A percentile compares a stretch with the other conserved stretches of the same genome.
Evolutionary conservation across 345 rosid species (phyloP).

Genomic region (Hypericum perforatum): DNA sequence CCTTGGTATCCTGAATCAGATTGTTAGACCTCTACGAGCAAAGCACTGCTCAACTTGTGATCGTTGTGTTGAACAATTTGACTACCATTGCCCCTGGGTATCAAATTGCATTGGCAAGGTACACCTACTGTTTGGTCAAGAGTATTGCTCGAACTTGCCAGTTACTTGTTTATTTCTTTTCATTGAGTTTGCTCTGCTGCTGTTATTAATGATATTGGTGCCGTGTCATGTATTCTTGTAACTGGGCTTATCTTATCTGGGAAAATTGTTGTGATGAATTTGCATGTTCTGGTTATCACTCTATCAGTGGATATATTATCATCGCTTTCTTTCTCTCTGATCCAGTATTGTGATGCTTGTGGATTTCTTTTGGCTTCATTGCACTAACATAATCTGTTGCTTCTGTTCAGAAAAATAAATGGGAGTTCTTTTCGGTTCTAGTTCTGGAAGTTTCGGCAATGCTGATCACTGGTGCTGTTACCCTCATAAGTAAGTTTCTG

Average conservation of each 20-base stretch:
- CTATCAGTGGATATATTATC: too few species aligned
- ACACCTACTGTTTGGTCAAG: not conserved
- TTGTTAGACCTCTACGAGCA: conserved; percentile 94
- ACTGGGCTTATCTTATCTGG: too few species aligned
- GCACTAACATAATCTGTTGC: conserved; percentile 3
- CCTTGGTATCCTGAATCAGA: conserved; percentile 34
- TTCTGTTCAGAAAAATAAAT: conserved; percentile 81
- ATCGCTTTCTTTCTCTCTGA: too few species aligned
- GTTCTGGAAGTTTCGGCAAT: conserved; percentile 79
- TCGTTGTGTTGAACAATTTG: conserved; percentile 97
- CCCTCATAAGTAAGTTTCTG: conserved; percentile 62
- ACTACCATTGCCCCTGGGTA: conserved; percentile 98
- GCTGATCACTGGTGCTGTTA: conserved; percentile 76
- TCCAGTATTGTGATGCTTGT: not conserved
- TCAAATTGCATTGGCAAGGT: conserved; percentile 99
- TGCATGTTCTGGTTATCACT: too few species aligned
- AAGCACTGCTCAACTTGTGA: conserved; percentile 93
- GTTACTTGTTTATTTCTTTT: too few species aligned
- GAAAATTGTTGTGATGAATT: too few species aligned
- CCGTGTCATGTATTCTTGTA: too few species aligned
- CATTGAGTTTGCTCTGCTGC: too few species aligned
- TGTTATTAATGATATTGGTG: too few species aligned
- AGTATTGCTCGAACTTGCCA: not conserved
- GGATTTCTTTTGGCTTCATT: conserved; percentile 5
- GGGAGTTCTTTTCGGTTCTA: conserved; percentile 90